Evolutionary conservation across 2,329 filamentous ascomycete species (phyloP).

Genomic region (Hypoxylon sp.): DNA sequence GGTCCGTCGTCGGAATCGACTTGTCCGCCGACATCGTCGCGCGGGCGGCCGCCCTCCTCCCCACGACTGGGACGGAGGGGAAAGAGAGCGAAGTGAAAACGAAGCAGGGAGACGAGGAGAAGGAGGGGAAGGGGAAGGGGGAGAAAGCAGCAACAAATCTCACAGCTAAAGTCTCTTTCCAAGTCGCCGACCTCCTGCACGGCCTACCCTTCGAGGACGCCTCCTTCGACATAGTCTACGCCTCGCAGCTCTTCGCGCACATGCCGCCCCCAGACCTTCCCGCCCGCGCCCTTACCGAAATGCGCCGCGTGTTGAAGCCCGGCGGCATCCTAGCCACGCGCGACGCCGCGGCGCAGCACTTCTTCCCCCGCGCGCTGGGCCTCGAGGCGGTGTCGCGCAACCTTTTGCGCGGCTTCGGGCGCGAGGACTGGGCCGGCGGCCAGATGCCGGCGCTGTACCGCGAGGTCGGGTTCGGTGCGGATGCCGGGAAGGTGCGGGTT

Average conservation of each 20-base stretch:
- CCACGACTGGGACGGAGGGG: background rate
- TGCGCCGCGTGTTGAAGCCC: background rate
- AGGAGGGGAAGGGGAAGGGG: too few relatives aligned
- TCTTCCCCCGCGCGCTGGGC: background rate
- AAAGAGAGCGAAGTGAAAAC: background rate
- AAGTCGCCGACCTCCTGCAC: background rate
- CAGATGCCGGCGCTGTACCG: background rate
- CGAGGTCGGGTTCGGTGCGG: background rate
- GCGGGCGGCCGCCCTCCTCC: background rate
- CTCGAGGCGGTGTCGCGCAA: background rate
- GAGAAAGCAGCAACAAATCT: background rate
- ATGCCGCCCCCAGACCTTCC: background rate
- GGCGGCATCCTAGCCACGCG: background rate
- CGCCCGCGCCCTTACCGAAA: background rate
- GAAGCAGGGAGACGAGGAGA: background rate
- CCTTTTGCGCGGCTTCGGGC: background rate
- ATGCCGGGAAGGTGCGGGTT: background rate
- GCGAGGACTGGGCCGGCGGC: background rate
- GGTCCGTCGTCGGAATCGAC: background rate
- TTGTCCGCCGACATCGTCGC: background rate
- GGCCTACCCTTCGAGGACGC: background rate
- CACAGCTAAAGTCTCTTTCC: background rate
- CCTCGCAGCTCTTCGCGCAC: background rate
- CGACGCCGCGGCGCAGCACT: slow-evolving; percentile 3
- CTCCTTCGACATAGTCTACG: background rate